Base-by-base conservation (phyloP, 768 basidiomycete species). In the Cystofilobasidium macerans region DNA sequence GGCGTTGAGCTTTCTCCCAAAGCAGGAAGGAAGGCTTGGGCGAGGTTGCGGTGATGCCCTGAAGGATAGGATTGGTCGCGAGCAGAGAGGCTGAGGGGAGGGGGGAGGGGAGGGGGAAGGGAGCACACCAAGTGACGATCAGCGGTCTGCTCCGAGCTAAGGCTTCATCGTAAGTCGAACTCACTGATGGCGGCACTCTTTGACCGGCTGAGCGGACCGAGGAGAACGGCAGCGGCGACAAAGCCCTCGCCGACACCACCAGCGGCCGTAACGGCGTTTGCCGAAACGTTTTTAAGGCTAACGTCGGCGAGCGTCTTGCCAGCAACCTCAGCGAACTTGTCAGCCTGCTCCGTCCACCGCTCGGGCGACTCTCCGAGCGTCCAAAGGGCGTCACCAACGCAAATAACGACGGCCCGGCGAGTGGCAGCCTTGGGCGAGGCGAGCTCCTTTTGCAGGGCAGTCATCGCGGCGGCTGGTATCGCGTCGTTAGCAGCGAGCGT, bases 181-280 rank as follows among this genome's bases (percentile, higher is more conserved):
- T 42, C 76, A 87, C 85, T 81, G 65, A 84, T 51, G 33, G 36
- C 42, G 43, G 60, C 40, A 60, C 67, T 68, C 38, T 57, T 77
- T 26, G 68, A 71, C 51, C 59, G 57, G 4, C 80, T 71, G 47
- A 86, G 72, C 0, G 85, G 84, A 0, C 86, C 85, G 8, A 90
- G 78, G 12, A 90, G 76, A 3, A 85, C 76, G 1, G 88, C 82
- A 28, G 84, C 73, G 0, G 88, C 84, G 16, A 92, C 81, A 73
- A 91, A 94, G 0, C 87, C 91, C 71, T 95, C 93, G 47, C 88
- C 73, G n/a, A 86, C 85, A 0, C 86, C 86, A 0, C 80, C 82
- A 48, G 80, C 74, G 0, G 81, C 77, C 60, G 80, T 83, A 53
- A 86, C 72, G 0, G 86, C 82, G 72, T 84, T 86, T 20, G 78